Evolutionary conservation across 352 stramenopile species (phyloP).

Genomic region (Phytophthora multivora): DNA sequence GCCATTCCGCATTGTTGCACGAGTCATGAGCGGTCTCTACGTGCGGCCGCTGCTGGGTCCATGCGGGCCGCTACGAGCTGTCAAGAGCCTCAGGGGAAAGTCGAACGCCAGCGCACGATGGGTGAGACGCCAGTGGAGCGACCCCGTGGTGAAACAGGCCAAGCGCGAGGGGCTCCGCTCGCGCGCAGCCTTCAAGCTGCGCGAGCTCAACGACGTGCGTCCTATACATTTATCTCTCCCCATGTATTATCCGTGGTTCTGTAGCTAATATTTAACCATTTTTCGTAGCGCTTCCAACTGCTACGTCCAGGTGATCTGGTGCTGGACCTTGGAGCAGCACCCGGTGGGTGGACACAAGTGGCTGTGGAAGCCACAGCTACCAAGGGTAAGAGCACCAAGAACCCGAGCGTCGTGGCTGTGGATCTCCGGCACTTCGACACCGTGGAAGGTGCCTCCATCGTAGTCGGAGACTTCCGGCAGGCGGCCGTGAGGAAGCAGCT

Average conservation of each 20-base stretch:
- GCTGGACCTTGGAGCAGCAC: conserved; percentile 83
- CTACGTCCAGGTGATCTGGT: conserved; percentile 70
- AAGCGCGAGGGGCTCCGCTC: conserved; percentile 84
- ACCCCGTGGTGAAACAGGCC: conserved; percentile 85
- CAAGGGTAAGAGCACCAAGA: conserved; percentile 19
- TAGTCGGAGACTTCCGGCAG: conserved; percentile 88
- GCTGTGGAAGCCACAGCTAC: conserved; percentile 59
- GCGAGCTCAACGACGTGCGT: conserved; percentile 75
- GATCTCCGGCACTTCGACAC: conserved; percentile 77
- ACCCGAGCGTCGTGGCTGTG: conserved; percentile 63
- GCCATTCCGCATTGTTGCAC: not conserved
- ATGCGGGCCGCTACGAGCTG: conserved; percentile 38
- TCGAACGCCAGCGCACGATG: conserved; percentile 83
- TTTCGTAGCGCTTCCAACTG: conserved; percentile 43
- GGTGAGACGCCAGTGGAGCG: conserved; percentile 85
- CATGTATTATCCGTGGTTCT: too few species aligned
- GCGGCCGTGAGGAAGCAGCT: conserved; percentile 59
- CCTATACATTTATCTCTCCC: not conserved
- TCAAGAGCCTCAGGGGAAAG: conserved; percentile 86
- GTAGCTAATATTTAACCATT: too few species aligned
- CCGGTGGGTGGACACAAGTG: conserved; percentile 86
- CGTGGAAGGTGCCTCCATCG: conserved; percentile 65
- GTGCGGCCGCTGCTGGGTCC: conserved; percentile 14
- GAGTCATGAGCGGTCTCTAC: conserved; percentile 32
- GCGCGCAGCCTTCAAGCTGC: conserved; percentile 82